Base-by-base conservation (phyloP, 257 asterid species). In the Buddleja alternifolia region DNA sequence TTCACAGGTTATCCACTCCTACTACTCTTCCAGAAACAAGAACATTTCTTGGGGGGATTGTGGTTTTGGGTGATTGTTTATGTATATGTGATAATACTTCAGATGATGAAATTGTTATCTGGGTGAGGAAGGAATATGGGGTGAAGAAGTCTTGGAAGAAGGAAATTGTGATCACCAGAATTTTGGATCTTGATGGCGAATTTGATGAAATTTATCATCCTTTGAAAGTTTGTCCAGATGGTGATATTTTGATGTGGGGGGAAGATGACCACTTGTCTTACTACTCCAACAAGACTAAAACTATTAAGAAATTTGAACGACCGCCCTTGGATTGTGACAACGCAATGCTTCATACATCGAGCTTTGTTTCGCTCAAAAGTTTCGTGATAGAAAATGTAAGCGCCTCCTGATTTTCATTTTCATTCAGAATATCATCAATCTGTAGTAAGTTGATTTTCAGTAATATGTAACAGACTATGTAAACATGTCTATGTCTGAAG, bases 81-180 rank as follows among this genome's bases (percentile, higher is more conserved):
- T 75, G 84, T 59, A 5, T 74, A 2, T 66, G 80, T 1, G 80
- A 82, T 14, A 73, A 76, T 37, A 25, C 81, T 2, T 60, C 70
- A 10, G 76, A 66, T 14, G 46, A 14, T 0, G 74, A 75, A 32
- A 61, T 85, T 36, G 73, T 67, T 10, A 48, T 85, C 0, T 82
- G 89, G 92, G 59, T 63, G 60, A 73, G 82, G 88, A 80, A 78
- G 73, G 80, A 82, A 51, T 78, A 80, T 7, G 81, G 80, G 52
- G 76, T 64, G 0, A 72, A 76, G 75, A 72, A 58, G 34, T 65
- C 79, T 23, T 80, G 90, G 90, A 59, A 1, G 0, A 75, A 68
- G 29, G 67, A 79, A 40, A 46, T 20, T 57, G 81, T 75, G 6
- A 62, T 80, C 15, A 45, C 66, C 46, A 54, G 69, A 32, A 17